A percentile compares a stretch with the other conserved stretches of the same genome.
Conservation (phyloP, 306 rosid genomes). For the Dryas drummondii region DNA sequence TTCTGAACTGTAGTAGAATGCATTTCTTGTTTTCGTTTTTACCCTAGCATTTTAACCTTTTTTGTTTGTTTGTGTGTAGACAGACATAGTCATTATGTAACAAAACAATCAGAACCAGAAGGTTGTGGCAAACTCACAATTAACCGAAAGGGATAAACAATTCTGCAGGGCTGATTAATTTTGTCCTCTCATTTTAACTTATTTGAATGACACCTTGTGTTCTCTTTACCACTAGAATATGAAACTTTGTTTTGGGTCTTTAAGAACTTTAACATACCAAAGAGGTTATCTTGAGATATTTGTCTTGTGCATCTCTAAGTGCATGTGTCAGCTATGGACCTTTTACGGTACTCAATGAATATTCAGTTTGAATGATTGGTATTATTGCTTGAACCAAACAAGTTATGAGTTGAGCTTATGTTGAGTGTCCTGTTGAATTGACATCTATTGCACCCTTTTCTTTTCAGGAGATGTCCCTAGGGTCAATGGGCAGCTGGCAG, state of each 20-base stretch:
- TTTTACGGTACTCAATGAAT: not conserved
- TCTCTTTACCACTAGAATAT: not conserved
- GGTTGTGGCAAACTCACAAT: not conserved
- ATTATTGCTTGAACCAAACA: not conserved
- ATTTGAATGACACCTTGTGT: not conserved
- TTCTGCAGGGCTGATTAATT: not conserved
- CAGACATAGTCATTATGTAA: not conserved
- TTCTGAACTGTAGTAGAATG: not conserved
- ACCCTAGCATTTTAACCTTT: not conserved
- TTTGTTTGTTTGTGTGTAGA: not conserved
- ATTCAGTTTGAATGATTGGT: not conserved
- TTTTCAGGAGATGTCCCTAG: constrained; percentile 83
- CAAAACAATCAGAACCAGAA: not conserved
- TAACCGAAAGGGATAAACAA: not conserved
- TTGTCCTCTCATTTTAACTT: not conserved
- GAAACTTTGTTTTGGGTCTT: not conserved
- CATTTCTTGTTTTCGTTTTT: not conserved
- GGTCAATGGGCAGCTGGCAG: constrained; percentile 95
- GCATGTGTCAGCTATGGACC: not conserved
- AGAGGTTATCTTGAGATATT: not conserved
- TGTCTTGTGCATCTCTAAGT: not conserved
- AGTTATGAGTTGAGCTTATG: not conserved
- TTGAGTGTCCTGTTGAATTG: constrained; percentile 12
- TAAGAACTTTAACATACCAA: not conserved
- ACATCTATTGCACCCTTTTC: not conserved